Evolutionary conservation across 345 rosid genomes (phyloP), one percentile per base, ranked within the genome.

Genomic region (Citrus inodora): DNA sequence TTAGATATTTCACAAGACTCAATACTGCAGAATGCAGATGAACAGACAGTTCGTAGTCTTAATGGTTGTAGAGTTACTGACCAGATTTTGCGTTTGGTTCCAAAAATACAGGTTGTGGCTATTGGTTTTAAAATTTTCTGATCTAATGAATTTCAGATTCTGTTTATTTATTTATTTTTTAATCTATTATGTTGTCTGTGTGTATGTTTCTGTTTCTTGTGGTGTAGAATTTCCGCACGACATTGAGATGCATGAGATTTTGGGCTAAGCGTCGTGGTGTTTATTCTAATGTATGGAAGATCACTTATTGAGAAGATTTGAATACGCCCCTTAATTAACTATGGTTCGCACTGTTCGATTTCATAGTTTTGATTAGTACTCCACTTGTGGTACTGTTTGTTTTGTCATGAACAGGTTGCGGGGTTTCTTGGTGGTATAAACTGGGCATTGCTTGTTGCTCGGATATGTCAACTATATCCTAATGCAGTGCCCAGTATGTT

Each of bases 351-450:
- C 51, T 64, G 24, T 76, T 62, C 14, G 37, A 68, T 61, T 60
- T 70, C 27, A 30, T 65, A 71, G 9, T 10, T 53, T 9, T 22
- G 21, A 53, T 71, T 9, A 62, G 74, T 67, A 25, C 67, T 77
- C 65, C 38, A 76, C 77, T 60, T 79, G 66, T 27, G 17, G 9
- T 37, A 27, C 48, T 77, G 10, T 72, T 65, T 35, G 24, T 53
- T 51, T 48, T 48, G 48, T 33, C 56, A 60, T 83, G 33, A 71
- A 71, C 87, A 96, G 99, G 99, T 96, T 86, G 61, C 97, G 40
- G 98, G 99, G 70, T 96, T 96, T 90, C 99, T 96, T 79, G 99
- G 99, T 81, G 99, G 99, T 82, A 90, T 96, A 82, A 96, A 96
- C 61, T 94, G 97, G 98, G 98, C 98, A 38, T 84, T 96, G 88